Base-by-base conservation (phyloP, 805 yeast genomes). In the Citeromyces nyonsensis region DNA sequence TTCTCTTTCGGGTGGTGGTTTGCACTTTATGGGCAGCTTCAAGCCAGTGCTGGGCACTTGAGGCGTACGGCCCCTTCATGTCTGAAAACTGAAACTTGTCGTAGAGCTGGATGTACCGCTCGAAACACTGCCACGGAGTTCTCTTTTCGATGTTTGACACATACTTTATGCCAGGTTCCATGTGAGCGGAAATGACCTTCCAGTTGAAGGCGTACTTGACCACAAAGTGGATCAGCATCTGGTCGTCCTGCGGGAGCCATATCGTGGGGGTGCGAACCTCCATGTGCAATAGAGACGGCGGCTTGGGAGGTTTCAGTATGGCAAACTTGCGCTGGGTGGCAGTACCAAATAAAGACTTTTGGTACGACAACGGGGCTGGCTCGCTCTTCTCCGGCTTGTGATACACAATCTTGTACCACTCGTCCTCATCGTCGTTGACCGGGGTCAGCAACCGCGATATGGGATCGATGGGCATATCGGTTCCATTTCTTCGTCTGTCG, bases 121-220 rank as follows among this genome's bases (percentile, higher is more conserved):
- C 98, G 57, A 91, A 91, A 51, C 97, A 88, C 51, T 88, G 97
- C 98, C 98, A 91, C 0, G 98, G 94, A 0, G 97, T 91, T 45
- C 98, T 68, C 45, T 96, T 69, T 52, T 91, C 97, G 36, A 85
- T 83, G 45, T 83, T 85, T 1, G 97, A 80, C 26, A 74, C 69
- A 50, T 83, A 85, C 10, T 77, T 69, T 40, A 72, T 63, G 0
- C 83, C 69, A 3, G 84, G 69, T 32, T 66, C 61, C 49, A 91
- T 58, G 47, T 80, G 82, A 5, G 86, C 80, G 3, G 95, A 73
- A 14, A 91, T 83, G 32, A 86, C 66, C 38, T 77, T 85, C 98
- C 98, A 91, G 48, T 91, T 91, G 58, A 83, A 85, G 6, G 82
- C 73, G 49, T 74, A 86, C 39, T 85, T 85, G 15, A 84, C 81